Evolutionary conservation across 179 eudicot genomes (phyloP), one percentile per base, ranked within the genome.

Genomic region (Silene coronaria): DNA sequence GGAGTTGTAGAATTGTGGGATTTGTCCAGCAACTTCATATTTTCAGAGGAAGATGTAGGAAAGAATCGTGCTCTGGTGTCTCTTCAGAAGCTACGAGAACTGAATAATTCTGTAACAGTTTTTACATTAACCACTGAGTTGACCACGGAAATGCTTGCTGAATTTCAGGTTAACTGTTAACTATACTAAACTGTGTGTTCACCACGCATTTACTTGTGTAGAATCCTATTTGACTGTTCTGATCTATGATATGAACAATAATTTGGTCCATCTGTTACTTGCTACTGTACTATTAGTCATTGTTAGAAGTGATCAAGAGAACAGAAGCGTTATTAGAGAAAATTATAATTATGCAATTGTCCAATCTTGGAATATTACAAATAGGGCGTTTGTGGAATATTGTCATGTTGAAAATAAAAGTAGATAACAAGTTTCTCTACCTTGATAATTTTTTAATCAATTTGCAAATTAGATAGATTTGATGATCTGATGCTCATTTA

Each of bases 1-100:
- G 91, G 91, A 24, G 42, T 53, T 8, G 95, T 90, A 42, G 91
- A 90, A 74, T 53, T 88, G 80, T 88, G 95, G 95, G 95, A 90
- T 74, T 78, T 90, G 71, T 88, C 95, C 58, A 86, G 95, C 82
- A 90, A 79, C 82, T 90, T 90, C 55, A 67, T 83, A 32, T 84
- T 85, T 75, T 78, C 95, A 7, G 89, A 87, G 85, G 82, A 79
- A 71, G 95, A 90, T 69, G 68, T 90, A 32, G 95, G 95, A 30
- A 82, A 87, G 83, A 88, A 86, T 27, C 87, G 95, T 45, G 91
- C 95, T 23, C 88, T 78, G 67, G 89, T 83, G 73, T 88, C 86
- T 58, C 78, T 90, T 72, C 82, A 78, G 72, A 90, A 88, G 77
- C 67, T 90, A 77, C 91, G 88, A 82, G 95, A 90, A 68, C 83